Conservation (phyloP, 192 early-diverging fungal species). For the Coemansia sp. region DNA sequence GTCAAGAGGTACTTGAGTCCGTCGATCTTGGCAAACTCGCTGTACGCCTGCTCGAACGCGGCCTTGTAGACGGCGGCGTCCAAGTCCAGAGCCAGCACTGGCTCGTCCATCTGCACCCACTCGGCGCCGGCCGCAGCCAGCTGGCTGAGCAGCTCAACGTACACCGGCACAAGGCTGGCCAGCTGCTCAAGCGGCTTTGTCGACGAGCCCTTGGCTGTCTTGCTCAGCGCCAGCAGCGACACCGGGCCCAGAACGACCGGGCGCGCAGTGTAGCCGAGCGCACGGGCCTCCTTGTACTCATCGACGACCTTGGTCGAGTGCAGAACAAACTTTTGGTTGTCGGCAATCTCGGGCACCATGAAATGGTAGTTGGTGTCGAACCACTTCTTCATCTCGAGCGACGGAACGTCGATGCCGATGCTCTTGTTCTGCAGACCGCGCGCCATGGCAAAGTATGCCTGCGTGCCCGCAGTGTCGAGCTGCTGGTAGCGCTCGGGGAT, state of each 20-base stretch:
- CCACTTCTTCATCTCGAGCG: conserved; percentile 99
- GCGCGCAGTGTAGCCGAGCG: conserved; percentile 84
- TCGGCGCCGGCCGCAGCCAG: conserved; percentile 83
- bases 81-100: conserved; percentile 76
- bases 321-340: conserved; percentile 73
- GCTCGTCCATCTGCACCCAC: conserved; percentile 97
- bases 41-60: conserved; percentile 45
- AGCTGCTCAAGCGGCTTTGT: conserved; percentile 79
- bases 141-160: conserved; percentile 71
- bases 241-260: conserved; percentile 93
- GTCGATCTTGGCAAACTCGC: conserved; percentile 31
- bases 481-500: conserved; percentile 71
- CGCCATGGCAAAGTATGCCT: conserved; percentile 97
- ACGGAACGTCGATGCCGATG: conserved; percentile 81
- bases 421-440: conserved; percentile 86
- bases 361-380: conserved; percentile 98
- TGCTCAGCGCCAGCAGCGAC: conserved; percentile 83
- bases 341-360: conserved; percentile 86
- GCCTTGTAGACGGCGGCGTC: conserved; percentile 86
- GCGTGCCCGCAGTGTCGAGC: conserved; percentile 64
- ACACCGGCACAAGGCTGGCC: conserved; percentile 74
- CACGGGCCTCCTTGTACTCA: conserved; percentile 91
- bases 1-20: conserved; percentile 70
- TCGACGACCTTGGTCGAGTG: conserved; percentile 69
- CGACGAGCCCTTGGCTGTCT: conserved; percentile 68